A percentile compares a stretch with the other conserved stretches of the same genome.
Conservation (phyloP, 208 protist species). For the Crithidia expoeki region DNA sequence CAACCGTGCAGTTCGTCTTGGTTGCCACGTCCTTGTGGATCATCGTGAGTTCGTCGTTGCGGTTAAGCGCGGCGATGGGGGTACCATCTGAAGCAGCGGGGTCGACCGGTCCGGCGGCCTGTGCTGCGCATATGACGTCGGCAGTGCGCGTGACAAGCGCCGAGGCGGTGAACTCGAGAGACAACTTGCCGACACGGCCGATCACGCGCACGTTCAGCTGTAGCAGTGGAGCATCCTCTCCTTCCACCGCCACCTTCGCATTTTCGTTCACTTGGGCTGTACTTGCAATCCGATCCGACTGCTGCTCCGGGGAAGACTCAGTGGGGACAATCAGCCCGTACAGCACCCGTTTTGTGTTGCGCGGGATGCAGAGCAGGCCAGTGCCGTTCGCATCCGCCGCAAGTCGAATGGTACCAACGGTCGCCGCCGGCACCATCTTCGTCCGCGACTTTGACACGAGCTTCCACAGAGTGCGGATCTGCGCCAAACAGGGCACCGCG, state of each 20-base stretch:
- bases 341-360: conserved; percentile 36
- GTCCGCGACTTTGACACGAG: conserved; percentile 32
- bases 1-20: not conserved
- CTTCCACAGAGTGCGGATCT: conserved; percentile 36
- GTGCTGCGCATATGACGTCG: not conserved
- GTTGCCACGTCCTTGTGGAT: not conserved
- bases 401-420: conserved; percentile 4
- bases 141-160: conserved; percentile 15
- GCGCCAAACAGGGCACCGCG: conserved; percentile 62
- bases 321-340: conserved; percentile 29
- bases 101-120: not conserved
- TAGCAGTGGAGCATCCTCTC: not conserved
- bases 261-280: not conserved
- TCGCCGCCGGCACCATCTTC: not conserved
- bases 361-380: conserved; percentile 36
- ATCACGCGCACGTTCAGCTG: conserved; percentile 42
- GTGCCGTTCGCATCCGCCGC: conserved; percentile 14
- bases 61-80: not conserved
- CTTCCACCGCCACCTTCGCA: not conserved
- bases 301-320: not conserved
- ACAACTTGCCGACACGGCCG: conserved; percentile 48
- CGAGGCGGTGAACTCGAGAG: conserved; percentile 64
- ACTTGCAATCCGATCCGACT: not conserved
- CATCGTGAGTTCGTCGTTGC: not conserved
- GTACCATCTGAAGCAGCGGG: not conserved